Evolutionary conservation across 768 basidiomycete genomes (phyloP).

Genomic region (Serendipita vermifera): DNA sequence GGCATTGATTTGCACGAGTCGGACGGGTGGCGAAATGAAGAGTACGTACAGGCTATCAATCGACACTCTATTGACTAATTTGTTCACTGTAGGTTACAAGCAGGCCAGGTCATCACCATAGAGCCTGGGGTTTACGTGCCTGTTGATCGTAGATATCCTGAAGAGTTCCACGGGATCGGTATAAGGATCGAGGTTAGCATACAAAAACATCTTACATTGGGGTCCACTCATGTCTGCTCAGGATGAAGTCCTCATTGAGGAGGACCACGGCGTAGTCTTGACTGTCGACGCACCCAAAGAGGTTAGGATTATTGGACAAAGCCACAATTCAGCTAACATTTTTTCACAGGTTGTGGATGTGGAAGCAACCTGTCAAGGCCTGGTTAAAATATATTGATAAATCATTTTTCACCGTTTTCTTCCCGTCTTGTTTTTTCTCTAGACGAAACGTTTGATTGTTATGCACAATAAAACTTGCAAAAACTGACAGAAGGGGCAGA

Average conservation of each 20-base stretch:
- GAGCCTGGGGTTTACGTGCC: constrained; percentile 93
- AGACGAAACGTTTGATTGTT: too few relatives aligned
- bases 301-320: too few relatives aligned
- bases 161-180: constrained; percentile 78
- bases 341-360: constrained; percentile 48
- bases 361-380: constrained; percentile 67
- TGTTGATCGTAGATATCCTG: constrained; percentile 61
- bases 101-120: constrained; percentile 85
- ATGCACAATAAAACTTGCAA: too few relatives aligned
- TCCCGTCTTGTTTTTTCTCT: too few relatives aligned
- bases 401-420: too few relatives aligned
- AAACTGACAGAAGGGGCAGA: too few relatives aligned
- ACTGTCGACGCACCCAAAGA: constrained; percentile 72
- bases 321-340: too few relatives aligned
- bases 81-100: constrained; percentile 39
- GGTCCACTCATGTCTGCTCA: constrained; percentile 13
- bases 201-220: neutral
- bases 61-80: neutral
- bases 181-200: constrained; percentile 72
- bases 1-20: constrained; percentile 94
- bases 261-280: constrained; percentile 47
- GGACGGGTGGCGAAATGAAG: constrained; percentile 16
- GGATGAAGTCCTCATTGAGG: constrained; percentile 65
- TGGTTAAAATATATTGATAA: constrained; percentile 42
- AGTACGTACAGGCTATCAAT: neutral